phyloP scores from a whole-genome alignment of 2,329 filamentous ascomycete species.

The Nigrospora osmanthi region DNA sequence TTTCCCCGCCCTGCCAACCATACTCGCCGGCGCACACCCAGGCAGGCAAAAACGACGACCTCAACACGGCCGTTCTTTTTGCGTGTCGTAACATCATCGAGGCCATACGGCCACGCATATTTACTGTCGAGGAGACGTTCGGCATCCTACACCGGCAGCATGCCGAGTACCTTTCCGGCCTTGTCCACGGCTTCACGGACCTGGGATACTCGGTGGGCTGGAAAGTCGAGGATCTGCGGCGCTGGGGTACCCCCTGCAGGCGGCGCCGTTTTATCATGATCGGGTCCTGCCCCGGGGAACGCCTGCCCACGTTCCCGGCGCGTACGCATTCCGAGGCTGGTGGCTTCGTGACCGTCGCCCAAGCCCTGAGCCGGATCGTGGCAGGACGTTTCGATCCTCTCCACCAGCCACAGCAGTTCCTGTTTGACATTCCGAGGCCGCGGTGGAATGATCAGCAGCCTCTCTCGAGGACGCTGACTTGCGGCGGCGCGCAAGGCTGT shows the following conservation, averaged over 20 bases:
- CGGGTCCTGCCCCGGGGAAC: constrained; percentile 60
- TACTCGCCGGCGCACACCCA: constrained; percentile 67
- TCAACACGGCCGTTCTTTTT: constrained; percentile 55
- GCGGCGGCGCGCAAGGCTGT: background rate
- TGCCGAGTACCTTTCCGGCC: constrained; percentile 46
- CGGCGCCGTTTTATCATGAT: constrained; percentile 48
- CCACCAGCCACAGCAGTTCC: background rate
- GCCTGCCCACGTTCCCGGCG: constrained; percentile 55
- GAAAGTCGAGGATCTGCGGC: constrained; percentile 46
- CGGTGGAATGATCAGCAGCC: background rate
- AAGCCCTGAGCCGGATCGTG: constrained; percentile 23
- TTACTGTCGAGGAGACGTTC: constrained; percentile 74
- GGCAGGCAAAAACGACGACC: constrained; percentile 50
- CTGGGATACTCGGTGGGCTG: constrained; percentile 64
- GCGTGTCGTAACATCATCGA: constrained; percentile 47
- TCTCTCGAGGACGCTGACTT: background rate
- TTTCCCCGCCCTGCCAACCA: constrained; percentile 71
- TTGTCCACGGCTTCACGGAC: constrained; percentile 58
- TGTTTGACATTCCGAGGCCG: background rate
- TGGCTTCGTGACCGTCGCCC: constrained; percentile 34
- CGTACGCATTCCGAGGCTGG: constrained; percentile 44
- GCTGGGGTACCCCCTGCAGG: constrained; percentile 42
- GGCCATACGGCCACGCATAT: constrained; percentile 53
- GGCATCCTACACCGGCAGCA: constrained; percentile 43
- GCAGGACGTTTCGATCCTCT: too few relatives aligned